A percentile compares a stretch with the other conserved stretches of the same genome.
Evolutionary conservation across 257 asterid genomes (phyloP).

Genomic region (Eustoma russellianum): DNA sequence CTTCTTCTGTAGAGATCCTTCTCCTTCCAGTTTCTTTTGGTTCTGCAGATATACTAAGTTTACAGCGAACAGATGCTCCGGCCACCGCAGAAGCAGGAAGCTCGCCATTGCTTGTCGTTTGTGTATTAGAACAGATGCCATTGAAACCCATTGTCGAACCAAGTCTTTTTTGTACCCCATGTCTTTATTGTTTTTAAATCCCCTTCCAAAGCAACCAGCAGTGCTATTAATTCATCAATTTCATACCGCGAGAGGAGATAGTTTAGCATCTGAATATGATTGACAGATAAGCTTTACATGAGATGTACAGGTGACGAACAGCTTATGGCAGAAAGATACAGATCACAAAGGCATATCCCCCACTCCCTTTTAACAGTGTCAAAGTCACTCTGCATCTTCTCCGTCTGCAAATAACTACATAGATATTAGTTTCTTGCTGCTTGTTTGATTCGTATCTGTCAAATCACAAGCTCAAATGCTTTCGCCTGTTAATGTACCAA

Average conservation of each 20-base stretch:
- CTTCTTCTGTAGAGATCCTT: too few relatives aligned
- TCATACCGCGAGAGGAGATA: slow-evolving; percentile 33
- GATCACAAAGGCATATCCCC: slow-evolving; percentile 49
- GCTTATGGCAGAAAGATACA: slow-evolving; percentile 52
- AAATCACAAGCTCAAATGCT: slow-evolving; percentile 1
- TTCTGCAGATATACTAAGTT: not conserved
- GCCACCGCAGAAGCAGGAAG: slow-evolving; percentile 3
- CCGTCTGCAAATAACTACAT: slow-evolving; percentile 23
- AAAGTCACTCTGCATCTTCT: slow-evolving; percentile 28
- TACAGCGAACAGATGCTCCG: slow-evolving; percentile 1
- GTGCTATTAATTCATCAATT: slow-evolving; percentile 33
- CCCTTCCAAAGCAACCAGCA: slow-evolving; percentile 70
- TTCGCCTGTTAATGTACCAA: not conserved
- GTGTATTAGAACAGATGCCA: slow-evolving; percentile 2
- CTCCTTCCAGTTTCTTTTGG: too few relatives aligned
- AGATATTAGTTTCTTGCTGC: slow-evolving; percentile 38
- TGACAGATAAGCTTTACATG: slow-evolving; percentile 61
- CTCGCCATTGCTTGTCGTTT: not conserved
- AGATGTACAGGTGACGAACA: slow-evolving; percentile 47
- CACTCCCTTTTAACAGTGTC: slow-evolving; percentile 47
- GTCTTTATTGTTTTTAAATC: slow-evolving; percentile 25
- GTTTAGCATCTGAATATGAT: slow-evolving; percentile 45
- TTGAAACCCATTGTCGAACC: slow-evolving; percentile 16
- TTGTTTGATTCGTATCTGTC: slow-evolving; percentile 39
- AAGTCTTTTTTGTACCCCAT: slow-evolving; percentile 34